Evolutionary conservation across 495 filamentous ascomycete genomes (phyloP), one percentile per base, ranked within the genome.

Genomic region (Talaromyces proteolyticus): DNA sequence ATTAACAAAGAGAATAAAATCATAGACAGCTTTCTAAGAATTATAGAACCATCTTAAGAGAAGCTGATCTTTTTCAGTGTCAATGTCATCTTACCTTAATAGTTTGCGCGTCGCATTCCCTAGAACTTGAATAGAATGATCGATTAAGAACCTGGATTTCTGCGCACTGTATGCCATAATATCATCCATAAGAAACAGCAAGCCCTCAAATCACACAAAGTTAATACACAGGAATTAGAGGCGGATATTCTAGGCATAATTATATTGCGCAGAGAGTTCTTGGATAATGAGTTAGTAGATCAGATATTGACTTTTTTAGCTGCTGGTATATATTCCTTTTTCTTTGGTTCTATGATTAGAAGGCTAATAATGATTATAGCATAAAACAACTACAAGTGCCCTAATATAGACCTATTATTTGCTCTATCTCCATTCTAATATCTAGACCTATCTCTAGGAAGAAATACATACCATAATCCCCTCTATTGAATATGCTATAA

Each of bases 161-260:
- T 94, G 52, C 80, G 84, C 16, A 57, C 68, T 19, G 65, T 79
- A 0, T 89, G 86, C 63, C 70, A 75, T 18, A 73, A 85, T n/a
- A 73, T 94, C 14, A 84, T 95, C 44, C 67, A 63, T 2, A 71
- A 79, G 42, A 93, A 92, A 70, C 67, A 67, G 8, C 47, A 57
- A n/a, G 48, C 55, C 5, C 65, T 76, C 22, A 75, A 81, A 24
- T 68, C 69, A 17, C 81, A 81, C 40, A 67, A 88, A 17, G 76
- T 70, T 11, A 77, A 76, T 16, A 73, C 85, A 50, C 54, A 69
- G 65, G 57, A 72, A 21, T 62, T 68, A 1, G 87, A 86, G 34
- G 64, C 79, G 10, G 91, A 95, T 60, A 92, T 96, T 54, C 75
- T 95, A 7, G 66, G 65, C 8, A 65, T 66, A 1, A 71, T 73